Evolutionary conservation across 257 asterid genomes (phyloP).

Genomic region (Lithospermum erythrorhizon): DNA sequence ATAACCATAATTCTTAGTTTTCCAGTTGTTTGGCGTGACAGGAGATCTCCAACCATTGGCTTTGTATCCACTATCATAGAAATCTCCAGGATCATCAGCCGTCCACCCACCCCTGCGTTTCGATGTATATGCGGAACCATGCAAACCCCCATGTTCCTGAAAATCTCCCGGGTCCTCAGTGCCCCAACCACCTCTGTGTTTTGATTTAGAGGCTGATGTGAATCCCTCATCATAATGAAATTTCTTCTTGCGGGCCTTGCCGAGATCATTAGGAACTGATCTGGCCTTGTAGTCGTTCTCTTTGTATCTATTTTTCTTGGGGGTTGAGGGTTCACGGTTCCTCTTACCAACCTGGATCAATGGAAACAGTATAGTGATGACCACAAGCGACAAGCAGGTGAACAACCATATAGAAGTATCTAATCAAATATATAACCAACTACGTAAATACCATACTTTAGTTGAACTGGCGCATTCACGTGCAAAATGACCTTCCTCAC

Average conservation of each 20-base stretch:
- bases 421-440: conserved; percentile 1
- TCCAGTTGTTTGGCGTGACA: conserved; percentile 36
- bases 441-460: conserved; percentile 26
- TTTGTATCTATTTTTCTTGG: conserved; percentile 39
- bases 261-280: conserved; percentile 46
- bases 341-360: conserved; percentile 43
- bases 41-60: conserved; percentile 46
- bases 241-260: conserved; percentile 21
- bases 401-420: neutral
- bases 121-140: conserved; percentile 19
- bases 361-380: neutral
- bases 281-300: conserved; percentile 31
- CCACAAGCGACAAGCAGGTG: neutral
- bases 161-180: conserved; percentile 46
- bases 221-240: conserved; percentile 18
- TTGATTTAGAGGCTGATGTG: conserved; percentile 25
- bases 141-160: conserved; percentile 2
- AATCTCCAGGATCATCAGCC: conserved; percentile 47
- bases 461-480: conserved; percentile 67
- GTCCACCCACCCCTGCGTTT: conserved; percentile 73
- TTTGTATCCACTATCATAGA: conserved; percentile 13
- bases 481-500: conserved; percentile 75
- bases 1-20: conserved; percentile 19
- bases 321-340: conserved; percentile 54
- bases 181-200: conserved; percentile 67